phyloP scores from a whole-genome alignment of 768 basidiomycete species.

The Suillus hirtellus region DNA sequence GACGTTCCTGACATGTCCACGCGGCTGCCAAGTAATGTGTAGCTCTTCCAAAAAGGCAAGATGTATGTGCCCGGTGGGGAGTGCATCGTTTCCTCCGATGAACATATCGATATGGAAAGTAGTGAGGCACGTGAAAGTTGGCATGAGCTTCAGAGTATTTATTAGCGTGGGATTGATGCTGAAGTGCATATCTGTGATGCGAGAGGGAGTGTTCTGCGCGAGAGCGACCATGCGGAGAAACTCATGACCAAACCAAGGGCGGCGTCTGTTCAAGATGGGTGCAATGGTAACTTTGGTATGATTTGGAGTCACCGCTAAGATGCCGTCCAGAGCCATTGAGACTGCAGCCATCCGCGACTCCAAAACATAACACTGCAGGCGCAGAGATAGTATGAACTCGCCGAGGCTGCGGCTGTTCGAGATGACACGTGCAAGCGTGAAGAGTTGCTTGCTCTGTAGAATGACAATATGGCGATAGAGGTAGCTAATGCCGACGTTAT shows the following conservation, averaged over 20 bases:
- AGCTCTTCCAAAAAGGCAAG: slow-evolving; percentile 2
- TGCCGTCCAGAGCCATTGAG: not conserved
- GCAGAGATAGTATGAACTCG: not conserved
- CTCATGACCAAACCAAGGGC: not conserved
- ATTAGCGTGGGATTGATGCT: not conserved
- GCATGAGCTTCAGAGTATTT: not conserved
- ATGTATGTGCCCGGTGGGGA: not conserved
- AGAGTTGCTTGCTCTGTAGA: slow-evolving; percentile 1
- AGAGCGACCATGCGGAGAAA: not conserved
- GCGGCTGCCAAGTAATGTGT: not conserved
- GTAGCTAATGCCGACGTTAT: not conserved
- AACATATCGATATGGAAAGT: not conserved
- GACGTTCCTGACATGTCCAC: not conserved
- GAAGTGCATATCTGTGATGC: not conserved
- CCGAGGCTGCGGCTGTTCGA: not conserved
- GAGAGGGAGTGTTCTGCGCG: not conserved
- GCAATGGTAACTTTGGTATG: not conserved
- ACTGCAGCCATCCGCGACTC: not conserved
- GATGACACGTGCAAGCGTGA: not conserved
- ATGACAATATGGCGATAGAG: not conserved
- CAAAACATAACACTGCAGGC: not conserved
- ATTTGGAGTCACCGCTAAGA: not conserved
- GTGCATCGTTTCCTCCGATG: not conserved
- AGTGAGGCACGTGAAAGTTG: not conserved
- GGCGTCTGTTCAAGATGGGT: not conserved